Base-by-base conservation (phyloP, 257 asterid genomes). In the Echites panduratus region DNA sequence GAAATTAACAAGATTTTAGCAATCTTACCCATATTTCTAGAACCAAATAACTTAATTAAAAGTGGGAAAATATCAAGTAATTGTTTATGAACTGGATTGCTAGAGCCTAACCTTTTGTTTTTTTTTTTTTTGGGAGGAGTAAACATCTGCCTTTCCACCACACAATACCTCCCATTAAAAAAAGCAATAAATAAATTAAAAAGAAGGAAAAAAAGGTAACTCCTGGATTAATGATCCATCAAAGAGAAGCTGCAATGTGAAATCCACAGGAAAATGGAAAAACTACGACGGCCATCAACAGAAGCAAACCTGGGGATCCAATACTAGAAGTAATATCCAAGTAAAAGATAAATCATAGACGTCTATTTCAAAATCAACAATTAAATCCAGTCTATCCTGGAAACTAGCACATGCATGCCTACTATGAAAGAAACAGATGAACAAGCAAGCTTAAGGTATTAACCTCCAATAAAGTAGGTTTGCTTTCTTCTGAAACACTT, bases 381-480 rank as follows among this genome's bases (percentile, higher is more conserved):
- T 45, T 52, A n/a, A 17, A 14, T 10, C 20, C 24, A 38, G 40
- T 26, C 66, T 2, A 26, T 19, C 24, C 61, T 11, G 10, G 5
- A n/a, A 41, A 53, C 47, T 17, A 32, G 13, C n/a, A 54, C 47
- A 72, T 59, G 59, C 52, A 56, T 2, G 20, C 19, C 19, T n/a
- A 38, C 56, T 22, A 10, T 16, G 54, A 57, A 22, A 19, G 10
- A 43, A 16, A 66, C 44, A 19, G 62, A 63, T 13, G 62, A 61
- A 1, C 38, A 22, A 63, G 38, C 6, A 43, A 17, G 52, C 49
- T 38, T 61, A 52, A 62, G 26, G 26, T 65, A 72, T 54, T 47
- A 84, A 91, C 96, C 97, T 89, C 89, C 56, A 70, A 43, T 50
- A 91, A 74, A 66, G 84, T 78, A 43, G 69, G 78, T 68, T 69